Conservation (phyloP, 768 basidiomycete genomes). For the Lactarius sanguifluus region DNA sequence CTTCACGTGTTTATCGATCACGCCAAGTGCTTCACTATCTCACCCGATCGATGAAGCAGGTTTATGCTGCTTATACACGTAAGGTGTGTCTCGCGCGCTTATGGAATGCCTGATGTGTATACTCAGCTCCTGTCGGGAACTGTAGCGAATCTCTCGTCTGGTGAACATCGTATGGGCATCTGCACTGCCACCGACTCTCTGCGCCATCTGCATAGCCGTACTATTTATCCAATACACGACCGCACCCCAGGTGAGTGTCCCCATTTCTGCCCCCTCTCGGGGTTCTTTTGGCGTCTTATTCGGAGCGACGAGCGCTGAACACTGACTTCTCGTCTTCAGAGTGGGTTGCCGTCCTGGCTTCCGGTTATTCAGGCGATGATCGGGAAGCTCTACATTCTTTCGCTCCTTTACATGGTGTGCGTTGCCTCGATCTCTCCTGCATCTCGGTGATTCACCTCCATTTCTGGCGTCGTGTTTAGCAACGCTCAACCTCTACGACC, state of each 20-base stretch:
- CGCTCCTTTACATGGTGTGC: constrained; percentile 15
- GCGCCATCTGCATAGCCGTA: background rate
- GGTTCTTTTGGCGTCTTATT: background rate
- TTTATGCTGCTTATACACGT: background rate
- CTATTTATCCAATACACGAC: background rate
- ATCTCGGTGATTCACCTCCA: background rate
- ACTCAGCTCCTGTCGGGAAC: background rate
- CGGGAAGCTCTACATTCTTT: constrained; percentile 25
- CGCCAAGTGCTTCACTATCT: background rate
- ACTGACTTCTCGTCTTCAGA: background rate
- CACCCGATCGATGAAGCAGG: constrained; percentile 1
- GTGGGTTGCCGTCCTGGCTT: background rate
- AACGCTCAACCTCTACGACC: background rate
- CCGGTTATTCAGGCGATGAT: constrained; percentile 1
- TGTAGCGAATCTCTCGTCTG: constrained; percentile 8
- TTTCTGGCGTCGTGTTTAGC: constrained; percentile 1
- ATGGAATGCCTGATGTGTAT: no score
- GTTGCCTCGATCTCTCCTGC: background rate
- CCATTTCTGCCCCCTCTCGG: background rate
- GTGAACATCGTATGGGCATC: constrained; percentile 15
- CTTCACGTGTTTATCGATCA: background rate
- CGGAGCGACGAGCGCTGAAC: background rate
- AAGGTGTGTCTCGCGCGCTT: constrained; percentile 4
- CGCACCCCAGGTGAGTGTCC: background rate
- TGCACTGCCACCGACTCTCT: constrained; percentile 20